These are phyloP conservation scores for Colletotrichum musae DNA, from an alignment of 2,329 filamentous ascomycete species.

Conservation along the genomic window DNA sequence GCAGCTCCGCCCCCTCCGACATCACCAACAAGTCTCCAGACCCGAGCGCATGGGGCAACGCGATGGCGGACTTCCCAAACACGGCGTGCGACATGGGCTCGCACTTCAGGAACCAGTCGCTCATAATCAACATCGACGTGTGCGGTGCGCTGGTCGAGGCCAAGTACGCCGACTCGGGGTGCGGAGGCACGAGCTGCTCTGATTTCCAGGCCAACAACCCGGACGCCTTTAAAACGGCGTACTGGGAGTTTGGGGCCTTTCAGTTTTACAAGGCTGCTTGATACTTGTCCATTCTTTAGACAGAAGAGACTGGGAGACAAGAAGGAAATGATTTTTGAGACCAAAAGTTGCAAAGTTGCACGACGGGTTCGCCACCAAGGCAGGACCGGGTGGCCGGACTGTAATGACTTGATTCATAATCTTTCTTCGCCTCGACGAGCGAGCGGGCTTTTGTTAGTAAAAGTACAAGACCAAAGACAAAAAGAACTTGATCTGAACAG, in stretches of 20 bases:
- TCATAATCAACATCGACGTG: conserved; percentile 76
- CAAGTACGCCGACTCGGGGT: conserved; percentile 62
- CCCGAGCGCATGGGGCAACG: conserved; percentile 73
- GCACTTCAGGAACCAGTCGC: conserved; percentile 76
- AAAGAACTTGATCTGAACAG: neutral
- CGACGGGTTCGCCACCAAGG: conserved; percentile 11
- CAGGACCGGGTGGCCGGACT: conserved; percentile 22
- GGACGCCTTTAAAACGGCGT: conserved; percentile 69
- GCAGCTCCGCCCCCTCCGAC: conserved; percentile 64
- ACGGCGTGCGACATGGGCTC: conserved; percentile 72
- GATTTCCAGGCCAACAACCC: conserved; percentile 72
- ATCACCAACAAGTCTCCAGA: conserved; percentile 68
- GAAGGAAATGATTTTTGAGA: neutral
- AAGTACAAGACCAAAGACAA: neutral
- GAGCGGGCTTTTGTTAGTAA: neutral
- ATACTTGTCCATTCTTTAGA: neutral
- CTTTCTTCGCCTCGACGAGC: conserved; percentile 8
- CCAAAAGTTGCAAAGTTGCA: neutral
- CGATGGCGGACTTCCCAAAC: conserved; percentile 75
- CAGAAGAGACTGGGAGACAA: neutral
- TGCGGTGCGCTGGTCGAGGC: conserved; percentile 70
- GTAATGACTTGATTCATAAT: conserved; percentile 5
- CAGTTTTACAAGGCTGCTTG: conserved; percentile 64
- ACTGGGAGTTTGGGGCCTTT: conserved; percentile 76
- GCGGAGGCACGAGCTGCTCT: conserved; percentile 64